phyloP scores from a whole-genome alignment of 2,329 filamentous ascomycete species.

The Paracamarosporium sp. region DNA sequence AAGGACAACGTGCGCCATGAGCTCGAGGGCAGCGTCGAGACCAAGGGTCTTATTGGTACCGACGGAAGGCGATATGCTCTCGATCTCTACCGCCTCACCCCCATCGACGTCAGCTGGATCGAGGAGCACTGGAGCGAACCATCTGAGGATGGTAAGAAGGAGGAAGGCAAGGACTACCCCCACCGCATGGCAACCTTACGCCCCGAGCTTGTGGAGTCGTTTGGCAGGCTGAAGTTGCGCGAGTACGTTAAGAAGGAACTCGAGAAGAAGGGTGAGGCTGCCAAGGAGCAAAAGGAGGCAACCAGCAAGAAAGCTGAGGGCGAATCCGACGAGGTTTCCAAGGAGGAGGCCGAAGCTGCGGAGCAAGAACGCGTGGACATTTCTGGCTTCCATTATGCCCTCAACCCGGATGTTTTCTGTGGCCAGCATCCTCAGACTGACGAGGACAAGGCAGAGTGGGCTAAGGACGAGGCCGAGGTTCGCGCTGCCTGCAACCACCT shows the following conservation, averaged over 20 bases:
- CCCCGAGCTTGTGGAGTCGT: conserved; percentile 86
- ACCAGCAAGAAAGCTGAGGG: conserved; percentile 31
- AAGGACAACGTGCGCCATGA: conserved; percentile 91
- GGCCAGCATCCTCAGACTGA: conserved; percentile 89
- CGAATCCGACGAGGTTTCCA: conserved; percentile 35
- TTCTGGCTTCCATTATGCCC: conserved; percentile 82
- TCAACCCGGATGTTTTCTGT: conserved; percentile 96
- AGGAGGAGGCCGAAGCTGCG: conserved; percentile 44
- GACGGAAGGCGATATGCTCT: conserved; percentile 98
- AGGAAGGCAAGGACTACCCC: conserved; percentile 71
- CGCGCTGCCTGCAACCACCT: conserved; percentile 83
- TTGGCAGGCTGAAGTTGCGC: conserved; percentile 84
- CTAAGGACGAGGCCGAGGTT: conserved; percentile 86
- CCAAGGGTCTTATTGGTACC: conserved; percentile 95
- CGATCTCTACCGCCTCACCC: conserved; percentile 93
- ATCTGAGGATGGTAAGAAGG: conserved; percentile 54
- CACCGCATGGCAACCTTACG: conserved; percentile 96
- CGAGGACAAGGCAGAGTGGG: conserved; percentile 84
- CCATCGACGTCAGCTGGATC: conserved; percentile 88
- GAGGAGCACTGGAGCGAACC: conserved; percentile 70
- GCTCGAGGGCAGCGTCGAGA: conserved; percentile 94
- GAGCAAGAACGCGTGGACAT: conserved; percentile 79
- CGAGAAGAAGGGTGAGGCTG: conserved; percentile 32
- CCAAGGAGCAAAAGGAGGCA: conserved; percentile 51
- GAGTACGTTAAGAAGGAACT: conserved; percentile 86